These are phyloP conservation scores for Diaporthe eres DNA, from an alignment of 2,329 filamentous ascomycete species.

Conservation along the genomic window DNA sequence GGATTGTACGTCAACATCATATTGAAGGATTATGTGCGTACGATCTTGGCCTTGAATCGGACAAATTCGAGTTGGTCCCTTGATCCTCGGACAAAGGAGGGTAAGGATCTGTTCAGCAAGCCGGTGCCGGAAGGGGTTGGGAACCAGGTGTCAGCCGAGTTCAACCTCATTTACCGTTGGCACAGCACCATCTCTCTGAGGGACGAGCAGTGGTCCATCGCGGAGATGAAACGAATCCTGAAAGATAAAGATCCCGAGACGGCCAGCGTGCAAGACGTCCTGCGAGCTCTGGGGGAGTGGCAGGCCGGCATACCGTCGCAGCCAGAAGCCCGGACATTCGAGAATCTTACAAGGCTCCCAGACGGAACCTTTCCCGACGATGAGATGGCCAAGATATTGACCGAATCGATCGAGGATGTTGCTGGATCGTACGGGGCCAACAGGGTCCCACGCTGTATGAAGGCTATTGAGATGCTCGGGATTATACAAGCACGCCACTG, in stretches of 20 bases:
- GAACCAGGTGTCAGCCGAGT: constrained; percentile 77
- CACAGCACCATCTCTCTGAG: constrained; percentile 72
- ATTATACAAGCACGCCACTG: constrained; percentile 74
- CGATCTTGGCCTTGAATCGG: constrained; percentile 72
- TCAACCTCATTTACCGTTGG: constrained; percentile 77
- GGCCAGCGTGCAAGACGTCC: constrained; percentile 55
- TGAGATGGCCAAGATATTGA: constrained; percentile 69
- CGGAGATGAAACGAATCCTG: constrained; percentile 65
- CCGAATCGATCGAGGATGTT: constrained; percentile 70
- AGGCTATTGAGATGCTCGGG: constrained; percentile 72
- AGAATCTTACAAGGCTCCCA: constrained; percentile 59
- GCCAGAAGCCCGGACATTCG: constrained; percentile 63
- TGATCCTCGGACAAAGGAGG: constrained; percentile 73
- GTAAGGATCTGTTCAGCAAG: constrained; percentile 58
- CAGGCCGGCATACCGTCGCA: constrained; percentile 58
- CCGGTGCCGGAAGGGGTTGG: constrained; percentile 70
- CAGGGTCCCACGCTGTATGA: constrained; percentile 71
- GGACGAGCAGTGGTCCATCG: constrained; percentile 74
- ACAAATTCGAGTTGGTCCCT: constrained; percentile 73
- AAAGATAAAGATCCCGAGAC: constrained; percentile 50
- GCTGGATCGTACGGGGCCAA: constrained; percentile 72
- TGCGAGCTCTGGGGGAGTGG: constrained; percentile 54
- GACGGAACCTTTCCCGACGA: constrained; percentile 70
- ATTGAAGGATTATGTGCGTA: constrained; percentile 71
- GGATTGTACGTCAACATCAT: constrained; percentile 71